Evolutionary conservation across 352 stramenopile genomes (phyloP), one percentile per base, ranked within the genome.

Genomic region (Elongisporangium prolatum): DNA sequence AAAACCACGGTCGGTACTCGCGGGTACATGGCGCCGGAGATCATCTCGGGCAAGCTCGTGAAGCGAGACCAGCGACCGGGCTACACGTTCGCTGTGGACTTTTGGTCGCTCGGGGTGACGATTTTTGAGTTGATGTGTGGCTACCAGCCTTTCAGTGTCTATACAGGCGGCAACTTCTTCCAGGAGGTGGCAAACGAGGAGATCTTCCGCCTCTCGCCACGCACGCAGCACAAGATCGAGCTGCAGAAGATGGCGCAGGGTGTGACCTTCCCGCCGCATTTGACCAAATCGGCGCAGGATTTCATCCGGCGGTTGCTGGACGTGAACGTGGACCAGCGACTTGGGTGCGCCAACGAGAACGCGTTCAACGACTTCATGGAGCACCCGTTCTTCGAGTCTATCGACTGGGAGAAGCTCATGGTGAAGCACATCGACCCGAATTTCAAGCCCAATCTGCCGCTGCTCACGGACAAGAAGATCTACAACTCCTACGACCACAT

Each of bases 21-120:
- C 59, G 89, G 88, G 2, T 96, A 97, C 69, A 95, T 97, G 88
- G 86, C 87, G n/a, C 88, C 87, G 3, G 89, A 97, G 61, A 93
- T 97, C 63, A 91, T 96, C 24, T 89, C 81, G 0, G 84, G 89
- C 24, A 90, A 96, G 57, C 68, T 89, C n/a, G 72, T 93, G 40
- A 86, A 88, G 54, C 74, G 83, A 20, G 76, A 89, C 22, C 80
- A 95, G 64, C 80, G 82, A 2, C 77, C 80, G 3, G 87, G 87
- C 4, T 94, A 94, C 61, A 91, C 79, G 18, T 84, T 67, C 49
- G 77, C 80, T 11, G 79, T 93, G 20, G 82, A 93, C 62, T 92
- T 84, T 61, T 93, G 84, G 80, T 89, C 82, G 38, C 72, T 93
- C n/a, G 82, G 83, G 2, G 75, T 94, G 49, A 89, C 88, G 21